These are phyloP conservation scores for Glonium stellatum DNA, from an alignment of 495 filamentous ascomycete genomes.

Conservation along the genomic window DNA sequence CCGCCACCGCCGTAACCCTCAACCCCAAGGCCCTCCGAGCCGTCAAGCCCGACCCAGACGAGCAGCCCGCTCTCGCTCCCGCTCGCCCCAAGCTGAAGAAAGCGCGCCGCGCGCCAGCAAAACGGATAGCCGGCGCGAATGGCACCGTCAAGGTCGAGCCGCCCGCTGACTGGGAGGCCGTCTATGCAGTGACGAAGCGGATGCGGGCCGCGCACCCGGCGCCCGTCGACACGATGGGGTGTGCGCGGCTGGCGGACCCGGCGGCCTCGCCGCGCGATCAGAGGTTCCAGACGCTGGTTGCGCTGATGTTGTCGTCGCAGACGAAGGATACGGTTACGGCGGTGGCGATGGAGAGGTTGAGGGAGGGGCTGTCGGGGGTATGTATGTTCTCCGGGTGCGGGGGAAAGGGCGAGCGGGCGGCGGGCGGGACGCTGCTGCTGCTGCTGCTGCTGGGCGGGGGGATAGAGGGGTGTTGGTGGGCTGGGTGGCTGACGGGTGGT, in stretches of 20 bases:
- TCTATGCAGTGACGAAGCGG: constrained; percentile 67
- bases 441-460: no score
- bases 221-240: constrained; percentile 97
- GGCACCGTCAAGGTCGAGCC: constrained; percentile 53
- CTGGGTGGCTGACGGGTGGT: constrained; percentile 18
- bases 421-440: no score
- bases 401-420: no score
- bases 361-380: constrained; percentile 59
- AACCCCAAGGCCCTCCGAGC: constrained; percentile 10
- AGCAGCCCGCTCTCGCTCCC: neutral
- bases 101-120: constrained; percentile 55
- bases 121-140: constrained; percentile 51
- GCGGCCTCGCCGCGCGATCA: constrained; percentile 52
- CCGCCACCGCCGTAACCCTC: neutral
- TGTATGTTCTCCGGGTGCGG: no score
- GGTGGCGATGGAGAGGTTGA: constrained; percentile 70
- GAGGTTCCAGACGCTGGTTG: constrained; percentile 84
- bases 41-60: neutral
- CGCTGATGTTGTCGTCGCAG: constrained; percentile 93
- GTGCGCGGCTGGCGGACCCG: constrained; percentile 63
- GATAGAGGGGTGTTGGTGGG: neutral
- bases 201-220: constrained; percentile 74
- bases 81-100: constrained; percentile 30
- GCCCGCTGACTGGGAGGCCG: constrained; percentile 76
- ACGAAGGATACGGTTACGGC: constrained; percentile 95